These are phyloP conservation scores for Boletellus deceptivus DNA, from an alignment of 1,284 basidiomycete genomes.

Conservation along the genomic window DNA sequence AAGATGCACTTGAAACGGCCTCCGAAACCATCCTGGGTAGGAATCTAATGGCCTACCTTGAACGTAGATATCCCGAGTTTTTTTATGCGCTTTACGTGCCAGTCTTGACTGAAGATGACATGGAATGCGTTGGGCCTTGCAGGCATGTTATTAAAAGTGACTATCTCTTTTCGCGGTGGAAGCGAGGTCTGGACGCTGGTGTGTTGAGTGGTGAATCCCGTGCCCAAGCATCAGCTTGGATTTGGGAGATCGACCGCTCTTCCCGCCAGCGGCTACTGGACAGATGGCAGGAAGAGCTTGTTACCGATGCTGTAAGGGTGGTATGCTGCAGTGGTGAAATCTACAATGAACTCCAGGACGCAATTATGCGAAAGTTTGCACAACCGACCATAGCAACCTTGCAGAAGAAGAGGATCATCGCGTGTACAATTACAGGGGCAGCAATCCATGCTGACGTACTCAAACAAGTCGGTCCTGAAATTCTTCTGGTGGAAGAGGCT, in stretches of 20 bases:
- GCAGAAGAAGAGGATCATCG: constrained; percentile 51
- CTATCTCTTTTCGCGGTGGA: constrained; percentile 53
- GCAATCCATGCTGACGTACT: constrained; percentile 53
- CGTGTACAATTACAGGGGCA: constrained; percentile 65
- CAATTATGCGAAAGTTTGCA: constrained; percentile 36
- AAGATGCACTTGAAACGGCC: too few species aligned
- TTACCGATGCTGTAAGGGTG: constrained; percentile 14
- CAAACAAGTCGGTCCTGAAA: constrained; percentile 40
- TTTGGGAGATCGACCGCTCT: constrained; percentile 46
- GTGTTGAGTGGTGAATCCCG: constrained; percentile 33
- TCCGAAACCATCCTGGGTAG: too few species aligned
- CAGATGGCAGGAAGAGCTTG: constrained; percentile 42
- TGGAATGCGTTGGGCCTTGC: constrained; percentile 42
- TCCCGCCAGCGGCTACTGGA: constrained; percentile 34
- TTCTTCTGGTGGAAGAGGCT: constrained; percentile 65
- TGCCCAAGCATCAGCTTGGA: constrained; percentile 28
- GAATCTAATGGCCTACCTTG: too few species aligned
- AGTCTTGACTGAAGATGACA: constrained; percentile 36
- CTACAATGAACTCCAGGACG: constrained; percentile 42
- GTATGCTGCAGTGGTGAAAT: constrained; percentile 33
- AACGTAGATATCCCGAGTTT: too few species aligned
- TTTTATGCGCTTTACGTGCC: constrained; percentile 46
- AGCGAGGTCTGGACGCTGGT: constrained; percentile 40
- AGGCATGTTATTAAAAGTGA: constrained; percentile 30
- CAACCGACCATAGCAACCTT: constrained; percentile 37